These are phyloP conservation scores for Trichoderma virens DNA, from an alignment of 495 filamentous ascomycete genomes.

Conservation along the genomic window DNA sequence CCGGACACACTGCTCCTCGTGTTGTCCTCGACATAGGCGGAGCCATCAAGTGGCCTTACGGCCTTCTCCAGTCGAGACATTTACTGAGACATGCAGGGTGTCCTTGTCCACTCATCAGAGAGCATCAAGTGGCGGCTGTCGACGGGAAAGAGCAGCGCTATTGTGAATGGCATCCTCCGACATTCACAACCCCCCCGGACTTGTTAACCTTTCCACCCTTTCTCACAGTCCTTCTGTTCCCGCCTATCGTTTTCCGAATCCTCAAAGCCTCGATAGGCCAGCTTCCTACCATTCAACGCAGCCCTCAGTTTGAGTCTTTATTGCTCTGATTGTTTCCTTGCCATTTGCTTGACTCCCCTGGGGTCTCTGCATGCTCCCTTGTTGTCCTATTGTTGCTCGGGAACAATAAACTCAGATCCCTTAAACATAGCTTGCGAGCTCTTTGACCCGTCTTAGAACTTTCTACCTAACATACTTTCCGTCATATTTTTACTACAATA, in stretches of 20 bases:
- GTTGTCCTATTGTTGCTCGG: neutral
- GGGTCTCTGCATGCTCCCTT: neutral
- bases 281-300: neutral
- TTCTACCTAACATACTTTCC: too few species aligned
- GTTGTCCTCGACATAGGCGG: neutral
- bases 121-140: neutral
- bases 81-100: neutral
- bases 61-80: neutral
- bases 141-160: neutral
- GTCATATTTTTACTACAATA: neutral
- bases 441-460: slow-evolving; percentile 3
- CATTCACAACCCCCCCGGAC: slow-evolving; percentile 9
- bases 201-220: neutral
- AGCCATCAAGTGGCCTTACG: neutral
- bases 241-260: neutral
- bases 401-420: neutral
- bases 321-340: neutral
- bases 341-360: neutral
- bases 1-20: neutral
- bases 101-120: neutral
- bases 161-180: neutral
- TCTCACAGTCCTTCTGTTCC: neutral
- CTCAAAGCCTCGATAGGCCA: neutral
- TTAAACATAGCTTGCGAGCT: neutral
- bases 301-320: neutral